Conservation (phyloP, 768 basidiomycete species). For the Vararia minispora region DNA sequence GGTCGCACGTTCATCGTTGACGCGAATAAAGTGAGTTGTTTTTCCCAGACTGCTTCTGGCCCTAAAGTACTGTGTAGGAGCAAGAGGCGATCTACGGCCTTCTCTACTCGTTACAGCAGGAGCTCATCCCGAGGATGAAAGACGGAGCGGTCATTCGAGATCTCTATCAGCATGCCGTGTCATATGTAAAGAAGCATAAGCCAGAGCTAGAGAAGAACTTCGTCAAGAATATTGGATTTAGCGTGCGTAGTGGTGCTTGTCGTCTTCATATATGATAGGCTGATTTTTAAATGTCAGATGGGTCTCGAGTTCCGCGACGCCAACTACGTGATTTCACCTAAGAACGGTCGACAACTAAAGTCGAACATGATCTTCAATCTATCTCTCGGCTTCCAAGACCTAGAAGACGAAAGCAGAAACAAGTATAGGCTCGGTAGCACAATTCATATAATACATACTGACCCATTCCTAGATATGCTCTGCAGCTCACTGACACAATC, state of each 20-base stretch:
- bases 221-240: constrained; percentile 84
- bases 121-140: constrained; percentile 65
- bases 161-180: constrained; percentile 66
- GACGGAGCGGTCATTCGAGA: constrained; percentile 71
- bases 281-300: constrained; percentile 42
- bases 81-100: constrained; percentile 86
- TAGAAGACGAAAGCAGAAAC: constrained; percentile 65
- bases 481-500: constrained; percentile 85
- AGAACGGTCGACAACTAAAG: constrained; percentile 61
- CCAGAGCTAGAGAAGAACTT: constrained; percentile 78
- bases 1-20: constrained; percentile 94
- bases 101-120: constrained; percentile 66
- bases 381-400: constrained; percentile 73
- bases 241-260: constrained; percentile 38
- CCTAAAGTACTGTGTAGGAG: constrained; percentile 36
- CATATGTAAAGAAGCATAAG: constrained; percentile 63
- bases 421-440: constrained; percentile 47
- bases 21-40: constrained; percentile 58
- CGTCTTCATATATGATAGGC: not conserved
- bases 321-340: constrained; percentile 68
- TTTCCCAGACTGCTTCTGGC: not conserved
- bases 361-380: constrained; percentile 83
- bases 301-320: constrained; percentile 94
- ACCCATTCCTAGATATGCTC: constrained; percentile 51
- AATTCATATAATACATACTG: not conserved